Evolutionary conservation across 345 rosid species (phyloP).

Genomic region (Citrus trifoliata): DNA sequence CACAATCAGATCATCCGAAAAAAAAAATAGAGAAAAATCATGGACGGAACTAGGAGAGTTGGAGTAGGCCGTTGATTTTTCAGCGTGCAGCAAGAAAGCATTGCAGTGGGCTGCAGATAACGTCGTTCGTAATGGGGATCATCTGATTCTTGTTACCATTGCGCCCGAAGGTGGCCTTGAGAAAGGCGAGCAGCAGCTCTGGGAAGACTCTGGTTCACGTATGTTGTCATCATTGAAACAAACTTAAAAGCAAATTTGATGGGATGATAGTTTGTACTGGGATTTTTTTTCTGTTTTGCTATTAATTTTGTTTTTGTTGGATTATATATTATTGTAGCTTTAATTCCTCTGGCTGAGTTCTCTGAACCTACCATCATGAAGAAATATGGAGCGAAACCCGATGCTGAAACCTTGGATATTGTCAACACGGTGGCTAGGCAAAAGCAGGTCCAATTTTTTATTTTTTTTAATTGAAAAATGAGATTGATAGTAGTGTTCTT

Average conservation of each 20-base stretch:
- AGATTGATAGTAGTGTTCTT: background rate
- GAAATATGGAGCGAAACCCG: conserved; percentile 73
- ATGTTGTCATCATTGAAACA: background rate
- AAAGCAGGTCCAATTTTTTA: conserved; percentile 39
- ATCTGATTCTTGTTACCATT: conserved; percentile 65
- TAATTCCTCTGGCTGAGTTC: conserved; percentile 60
- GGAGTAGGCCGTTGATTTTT: conserved; percentile 95
- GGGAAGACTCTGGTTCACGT: conserved; percentile 92
- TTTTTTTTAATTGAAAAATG: background rate
- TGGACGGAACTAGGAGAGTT: conserved; percentile 59
- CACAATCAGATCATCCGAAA: background rate
- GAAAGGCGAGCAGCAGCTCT: conserved; percentile 86
- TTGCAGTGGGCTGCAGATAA: conserved; percentile 85
- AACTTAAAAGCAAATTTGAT: too few species aligned
- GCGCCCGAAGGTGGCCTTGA: conserved; percentile 59
- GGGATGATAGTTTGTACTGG: background rate
- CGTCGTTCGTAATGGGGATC: conserved; percentile 71
- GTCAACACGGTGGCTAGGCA: conserved; percentile 47
- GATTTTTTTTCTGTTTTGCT: background rate
- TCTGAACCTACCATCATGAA: conserved; percentile 57
- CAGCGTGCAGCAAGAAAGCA: conserved; percentile 78
- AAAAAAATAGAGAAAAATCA: background rate
- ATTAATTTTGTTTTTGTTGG: background rate
- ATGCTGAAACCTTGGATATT: conserved; percentile 71
- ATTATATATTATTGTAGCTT: conserved; percentile 38